Conservation (phyloP, 305 asterid genomes). For the Rubia tinctorum region DNA sequence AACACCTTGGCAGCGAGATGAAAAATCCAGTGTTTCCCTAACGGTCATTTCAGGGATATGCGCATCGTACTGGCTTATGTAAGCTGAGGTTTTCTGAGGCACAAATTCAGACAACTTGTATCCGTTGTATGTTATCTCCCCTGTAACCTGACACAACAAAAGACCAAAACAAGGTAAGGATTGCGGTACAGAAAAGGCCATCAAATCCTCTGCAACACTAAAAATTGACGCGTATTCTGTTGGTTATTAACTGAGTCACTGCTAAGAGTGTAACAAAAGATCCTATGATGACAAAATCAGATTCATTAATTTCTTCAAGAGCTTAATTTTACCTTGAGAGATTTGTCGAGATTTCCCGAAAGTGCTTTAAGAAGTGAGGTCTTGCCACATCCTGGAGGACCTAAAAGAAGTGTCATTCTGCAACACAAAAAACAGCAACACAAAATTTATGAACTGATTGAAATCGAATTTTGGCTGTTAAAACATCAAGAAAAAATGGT, state of each 20-base stretch:
- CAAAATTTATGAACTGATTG: neutral
- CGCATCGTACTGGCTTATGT: conserved; percentile 63
- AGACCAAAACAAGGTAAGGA: neutral
- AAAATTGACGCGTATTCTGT: too few relatives aligned
- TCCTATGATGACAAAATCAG: neutral
- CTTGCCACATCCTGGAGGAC: conserved; percentile 88
- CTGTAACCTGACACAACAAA: conserved; percentile 39
- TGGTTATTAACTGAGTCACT: too few relatives aligned
- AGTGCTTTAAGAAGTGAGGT: conserved; percentile 66
- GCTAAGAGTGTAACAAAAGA: too few relatives aligned
- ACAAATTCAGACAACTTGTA: conserved; percentile 62
- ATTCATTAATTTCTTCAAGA: neutral
- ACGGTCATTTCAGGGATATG: conserved; percentile 81
- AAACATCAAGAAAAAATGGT: neutral
- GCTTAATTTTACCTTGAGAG: conserved; percentile 35
- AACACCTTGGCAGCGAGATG: conserved; percentile 70
- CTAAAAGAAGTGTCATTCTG: conserved; percentile 74
- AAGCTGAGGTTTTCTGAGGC: conserved; percentile 72
- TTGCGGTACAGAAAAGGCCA: neutral
- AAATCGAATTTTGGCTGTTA: neutral
- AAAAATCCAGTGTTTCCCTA: conserved; percentile 68
- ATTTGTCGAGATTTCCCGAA: conserved; percentile 59
- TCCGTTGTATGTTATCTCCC: conserved; percentile 67
- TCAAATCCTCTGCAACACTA: too few relatives aligned
- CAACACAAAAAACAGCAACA: neutral